Percentiles rank a stretch among this genome's conserved stretches.
These are phyloP conservation scores for Vaccinium myrtillus DNA, from an alignment of 148 eudicot genomes.

Conservation along the genomic window DNA sequence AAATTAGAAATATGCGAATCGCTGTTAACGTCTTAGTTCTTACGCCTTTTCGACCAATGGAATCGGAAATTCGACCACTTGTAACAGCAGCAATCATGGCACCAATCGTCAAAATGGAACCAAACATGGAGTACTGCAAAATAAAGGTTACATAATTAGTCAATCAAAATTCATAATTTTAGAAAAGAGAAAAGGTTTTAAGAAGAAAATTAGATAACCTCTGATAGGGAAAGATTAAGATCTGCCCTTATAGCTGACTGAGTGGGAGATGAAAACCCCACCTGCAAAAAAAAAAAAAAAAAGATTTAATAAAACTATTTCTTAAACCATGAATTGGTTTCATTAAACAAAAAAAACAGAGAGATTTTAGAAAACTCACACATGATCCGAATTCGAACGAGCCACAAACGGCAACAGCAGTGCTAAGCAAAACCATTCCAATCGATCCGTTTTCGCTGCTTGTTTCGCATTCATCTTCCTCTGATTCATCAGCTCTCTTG, in stretches of 20 bases:
- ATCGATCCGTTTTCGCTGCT: conserved; percentile 35
- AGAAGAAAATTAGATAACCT: conserved; percentile 35
- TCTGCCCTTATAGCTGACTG: conserved; percentile 74
- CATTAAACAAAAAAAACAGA: background rate
- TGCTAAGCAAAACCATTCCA: conserved; percentile 60
- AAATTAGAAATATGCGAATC: no score
- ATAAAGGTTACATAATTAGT: background rate
- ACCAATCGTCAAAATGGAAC: conserved; percentile 79
- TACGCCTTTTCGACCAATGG: conserved; percentile 78
- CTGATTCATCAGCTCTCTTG: conserved; percentile 19
- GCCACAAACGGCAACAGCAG: conserved; percentile 75
- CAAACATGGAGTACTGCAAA: conserved; percentile 73
- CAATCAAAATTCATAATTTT: background rate
- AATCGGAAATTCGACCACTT: conserved; percentile 69
- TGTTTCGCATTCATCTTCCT: conserved; percentile 15
- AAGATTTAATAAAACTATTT: background rate
- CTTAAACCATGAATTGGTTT: background rate
- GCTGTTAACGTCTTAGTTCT: background rate
- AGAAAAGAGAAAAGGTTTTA: background rate
- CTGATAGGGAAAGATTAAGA: conserved; percentile 51
- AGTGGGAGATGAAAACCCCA: conserved; percentile 82
- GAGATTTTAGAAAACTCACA: conserved; percentile 42
- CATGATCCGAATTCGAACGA: conserved; percentile 79
- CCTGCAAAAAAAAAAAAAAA: conserved; percentile 37
- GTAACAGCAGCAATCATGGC: conserved; percentile 80